These are phyloP conservation scores for Seiridium unicorne DNA, from an alignment of 2,329 filamentous ascomycete genomes.

Conservation along the genomic window DNA sequence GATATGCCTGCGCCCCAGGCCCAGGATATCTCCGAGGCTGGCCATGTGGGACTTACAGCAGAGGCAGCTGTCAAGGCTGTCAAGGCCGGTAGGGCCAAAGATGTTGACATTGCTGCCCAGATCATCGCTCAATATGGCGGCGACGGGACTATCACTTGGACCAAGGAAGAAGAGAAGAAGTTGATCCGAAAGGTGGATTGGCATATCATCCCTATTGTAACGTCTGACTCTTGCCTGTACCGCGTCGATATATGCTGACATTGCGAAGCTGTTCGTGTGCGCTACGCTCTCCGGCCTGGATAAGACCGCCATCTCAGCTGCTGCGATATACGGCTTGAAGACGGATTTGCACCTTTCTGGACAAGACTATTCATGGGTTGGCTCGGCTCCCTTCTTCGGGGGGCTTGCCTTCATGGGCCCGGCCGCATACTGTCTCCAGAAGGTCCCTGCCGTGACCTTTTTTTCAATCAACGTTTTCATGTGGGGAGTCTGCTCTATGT, in stretches of 20 bases:
- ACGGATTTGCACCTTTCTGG: conserved; percentile 18
- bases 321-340: conserved; percentile 23
- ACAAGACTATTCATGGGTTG: conserved; percentile 24
- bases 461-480: conserved; percentile 18
- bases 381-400: conserved; percentile 20
- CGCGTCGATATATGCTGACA: background rate
- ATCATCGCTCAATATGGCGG: conserved; percentile 22
- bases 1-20: background rate
- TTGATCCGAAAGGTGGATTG: conserved; percentile 47
- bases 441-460: conserved; percentile 11
- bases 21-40: background rate
- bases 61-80: conserved; percentile 21
- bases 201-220: conserved; percentile 19
- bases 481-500: conserved; percentile 18
- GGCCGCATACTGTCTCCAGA: conserved; percentile 19
- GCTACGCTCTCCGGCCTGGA: conserved; percentile 19
- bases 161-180: conserved; percentile 49
- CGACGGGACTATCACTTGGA: conserved; percentile 52
- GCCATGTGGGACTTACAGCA: conserved; percentile 8
- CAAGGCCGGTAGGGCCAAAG: conserved; percentile 20
- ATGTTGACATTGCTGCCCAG: conserved; percentile 24
- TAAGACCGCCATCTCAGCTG: conserved; percentile 21
- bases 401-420: conserved; percentile 21
- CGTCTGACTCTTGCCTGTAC: background rate
- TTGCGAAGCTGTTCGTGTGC: conserved; percentile 11